These are phyloP conservation scores for Kernera saxatilis DNA, from an alignment of 345 rosid species.

Conservation along the genomic window DNA sequence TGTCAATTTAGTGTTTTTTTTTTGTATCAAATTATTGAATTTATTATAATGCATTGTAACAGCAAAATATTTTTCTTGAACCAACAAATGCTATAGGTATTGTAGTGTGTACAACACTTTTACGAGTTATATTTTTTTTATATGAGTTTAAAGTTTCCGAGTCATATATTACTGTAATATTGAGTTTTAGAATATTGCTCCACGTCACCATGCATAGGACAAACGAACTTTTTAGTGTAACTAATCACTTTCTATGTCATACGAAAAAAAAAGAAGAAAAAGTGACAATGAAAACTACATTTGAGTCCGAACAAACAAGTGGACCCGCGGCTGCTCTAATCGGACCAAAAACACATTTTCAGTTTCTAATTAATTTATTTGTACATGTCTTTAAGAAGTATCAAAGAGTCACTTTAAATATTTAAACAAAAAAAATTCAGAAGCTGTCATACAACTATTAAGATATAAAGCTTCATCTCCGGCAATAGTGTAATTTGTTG, in stretches of 20 bases:
- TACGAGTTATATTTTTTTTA: too few species aligned
- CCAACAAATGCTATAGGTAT: background rate
- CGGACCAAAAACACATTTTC: background rate
- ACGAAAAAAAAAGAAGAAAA: background rate
- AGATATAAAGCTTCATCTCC: background rate
- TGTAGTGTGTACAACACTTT: constrained; percentile 4
- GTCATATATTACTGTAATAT: constrained; percentile 18
- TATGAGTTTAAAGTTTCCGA: background rate
- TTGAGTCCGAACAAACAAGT: constrained; percentile 17
- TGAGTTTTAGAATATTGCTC: background rate
- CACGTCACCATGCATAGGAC: constrained; percentile 33
- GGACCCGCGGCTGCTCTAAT: constrained; percentile 21
- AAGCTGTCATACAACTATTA: background rate
- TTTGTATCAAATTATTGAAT: background rate
- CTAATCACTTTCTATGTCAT: constrained; percentile 19
- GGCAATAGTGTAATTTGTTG: background rate
- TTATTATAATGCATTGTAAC: too few species aligned
- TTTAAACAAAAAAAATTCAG: background rate
- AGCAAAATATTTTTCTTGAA: too few species aligned
- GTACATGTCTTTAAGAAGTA: constrained; percentile 15
- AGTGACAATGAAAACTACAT: constrained; percentile 14
- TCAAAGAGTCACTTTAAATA: constrained; percentile 18
- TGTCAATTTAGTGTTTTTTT: background rate
- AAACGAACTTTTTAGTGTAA: constrained; percentile 18
- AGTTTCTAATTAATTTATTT: background rate